Percentiles rank a stretch among this genome's conserved stretches.
phyloP scores from a whole-genome alignment of 2,329 filamentous ascomycete genomes.

The Fusarium torulosum region DNA sequence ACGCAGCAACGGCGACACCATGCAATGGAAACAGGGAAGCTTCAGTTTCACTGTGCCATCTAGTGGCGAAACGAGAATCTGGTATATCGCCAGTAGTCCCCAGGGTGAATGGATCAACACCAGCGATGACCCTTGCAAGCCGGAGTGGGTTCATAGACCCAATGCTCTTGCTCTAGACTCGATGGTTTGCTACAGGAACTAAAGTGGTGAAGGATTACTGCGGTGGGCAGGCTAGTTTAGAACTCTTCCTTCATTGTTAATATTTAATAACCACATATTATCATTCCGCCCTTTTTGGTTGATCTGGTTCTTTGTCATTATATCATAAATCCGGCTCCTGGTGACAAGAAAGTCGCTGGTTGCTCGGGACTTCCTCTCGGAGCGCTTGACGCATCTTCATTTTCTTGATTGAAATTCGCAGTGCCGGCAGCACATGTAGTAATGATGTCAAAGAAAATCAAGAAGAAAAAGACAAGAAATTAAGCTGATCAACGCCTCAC shows the following conservation, averaged over 20 bases:
- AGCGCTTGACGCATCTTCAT: too few species aligned
- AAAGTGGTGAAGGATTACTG: accelerated
- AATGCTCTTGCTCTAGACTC: conserved; percentile 14
- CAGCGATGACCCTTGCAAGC: neutral
- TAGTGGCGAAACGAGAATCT: conserved; percentile 3
- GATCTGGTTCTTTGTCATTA: too few species aligned
- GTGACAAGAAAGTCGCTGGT: too few species aligned
- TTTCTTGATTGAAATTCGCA: too few species aligned
- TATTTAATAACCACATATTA: neutral
- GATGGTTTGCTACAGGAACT: neutral
- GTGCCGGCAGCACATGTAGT: too few species aligned
- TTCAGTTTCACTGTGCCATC: neutral
- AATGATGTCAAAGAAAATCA: too few species aligned
- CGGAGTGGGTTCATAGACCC: neutral
- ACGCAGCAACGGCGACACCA: neutral
- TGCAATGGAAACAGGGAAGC: neutral
- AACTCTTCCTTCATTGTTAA: neutral
- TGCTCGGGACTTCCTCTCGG: too few species aligned
- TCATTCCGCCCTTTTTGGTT: neutral
- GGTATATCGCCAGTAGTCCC: conserved; percentile 22
- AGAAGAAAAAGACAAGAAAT: too few species aligned
- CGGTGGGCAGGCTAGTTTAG: neutral
- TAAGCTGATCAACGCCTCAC: too few species aligned
- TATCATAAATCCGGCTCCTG: too few species aligned
- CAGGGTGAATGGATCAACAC: conserved; percentile 6